These are phyloP conservation scores for Russula sp. DNA, from an alignment of 768 basidiomycete genomes.

Conservation along the genomic window DNA sequence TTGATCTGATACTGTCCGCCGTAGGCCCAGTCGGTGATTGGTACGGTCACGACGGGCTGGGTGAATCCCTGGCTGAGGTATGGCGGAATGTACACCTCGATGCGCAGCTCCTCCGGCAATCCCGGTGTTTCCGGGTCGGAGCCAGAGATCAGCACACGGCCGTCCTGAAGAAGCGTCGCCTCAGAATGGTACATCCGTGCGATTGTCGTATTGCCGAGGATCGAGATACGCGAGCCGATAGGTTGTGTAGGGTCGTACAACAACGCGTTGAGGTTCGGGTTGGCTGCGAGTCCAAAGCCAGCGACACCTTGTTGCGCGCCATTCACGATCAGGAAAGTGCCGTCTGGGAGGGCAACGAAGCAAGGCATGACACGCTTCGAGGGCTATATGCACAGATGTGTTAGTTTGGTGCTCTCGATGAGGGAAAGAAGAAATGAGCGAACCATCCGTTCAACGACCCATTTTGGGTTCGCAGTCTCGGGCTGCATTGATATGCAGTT, in stretches of 20 bases:
- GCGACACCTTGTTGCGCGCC: slow-evolving; percentile 65
- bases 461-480: slow-evolving; percentile 51
- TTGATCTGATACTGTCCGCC: slow-evolving; percentile 47
- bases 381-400: slow-evolving; percentile 36
- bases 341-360: slow-evolving; percentile 63
- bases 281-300: slow-evolving; percentile 61
- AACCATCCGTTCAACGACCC: slow-evolving; percentile 77
- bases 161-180: slow-evolving; percentile 67
- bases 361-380: slow-evolving; percentile 71
- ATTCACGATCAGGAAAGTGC: slow-evolving; percentile 72
- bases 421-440: slow-evolving; percentile 20
- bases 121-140: slow-evolving; percentile 58
- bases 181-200: slow-evolving; percentile 76
- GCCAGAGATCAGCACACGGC: slow-evolving; percentile 66
- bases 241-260: slow-evolving; percentile 64
- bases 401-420: background rate
- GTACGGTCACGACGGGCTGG: slow-evolving; percentile 56
- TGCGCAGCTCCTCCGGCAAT: slow-evolving; percentile 73
- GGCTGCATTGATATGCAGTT: slow-evolving; percentile 68
- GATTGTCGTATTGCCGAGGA: slow-evolving; percentile 60
- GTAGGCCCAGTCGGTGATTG: slow-evolving; percentile 56
- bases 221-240: slow-evolving; percentile 53
- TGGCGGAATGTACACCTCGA: slow-evolving; percentile 78
- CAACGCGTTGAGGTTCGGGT: slow-evolving; percentile 57
- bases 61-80: slow-evolving; percentile 60